Percentiles rank a stretch among this genome's conserved stretches.
Conservation (phyloP, 163 green algal species). For the Volvox carteri region DNA sequence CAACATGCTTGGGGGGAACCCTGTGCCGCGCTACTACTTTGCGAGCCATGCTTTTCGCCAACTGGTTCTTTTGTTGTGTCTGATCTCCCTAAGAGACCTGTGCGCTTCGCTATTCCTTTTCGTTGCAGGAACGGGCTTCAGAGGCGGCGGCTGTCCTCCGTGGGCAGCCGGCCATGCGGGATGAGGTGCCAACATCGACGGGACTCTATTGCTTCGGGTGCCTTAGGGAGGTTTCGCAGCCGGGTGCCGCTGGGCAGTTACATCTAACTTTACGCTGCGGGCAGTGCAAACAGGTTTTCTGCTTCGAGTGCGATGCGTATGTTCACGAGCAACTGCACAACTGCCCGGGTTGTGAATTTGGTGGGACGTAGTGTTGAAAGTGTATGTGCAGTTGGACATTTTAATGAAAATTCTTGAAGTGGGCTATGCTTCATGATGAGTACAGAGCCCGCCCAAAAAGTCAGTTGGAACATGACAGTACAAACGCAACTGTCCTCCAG, state of each 20-base stretch:
- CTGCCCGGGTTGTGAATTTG: constrained; percentile 90
- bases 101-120: too few species aligned
- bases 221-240: constrained; percentile 60
- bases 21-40: too few species aligned
- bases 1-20: too few species aligned
- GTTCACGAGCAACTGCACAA: constrained; percentile 93
- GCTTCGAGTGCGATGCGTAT: constrained; percentile 92
- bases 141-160: neutral
- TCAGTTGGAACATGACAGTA: too few species aligned
- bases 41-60: too few species aligned
- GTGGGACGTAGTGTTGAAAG: neutral
- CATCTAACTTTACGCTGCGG: constrained; percentile 73
- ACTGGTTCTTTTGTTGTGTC: too few species aligned
- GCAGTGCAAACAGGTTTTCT: constrained; percentile 85
- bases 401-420: neutral
- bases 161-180: constrained; percentile 3
- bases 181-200: constrained; percentile 24
- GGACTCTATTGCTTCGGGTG: constrained; percentile 74
- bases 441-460: neutral
- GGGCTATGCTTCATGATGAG: neutral
- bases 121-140: neutral
- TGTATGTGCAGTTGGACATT: neutral
- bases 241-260: constrained; percentile 23
- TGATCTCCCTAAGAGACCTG: too few species aligned
- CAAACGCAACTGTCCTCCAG: too few species aligned